Base-by-base conservation (phyloP, 2,329 filamentous ascomycete genomes). In the Lasiodiplodia sp. region DNA sequence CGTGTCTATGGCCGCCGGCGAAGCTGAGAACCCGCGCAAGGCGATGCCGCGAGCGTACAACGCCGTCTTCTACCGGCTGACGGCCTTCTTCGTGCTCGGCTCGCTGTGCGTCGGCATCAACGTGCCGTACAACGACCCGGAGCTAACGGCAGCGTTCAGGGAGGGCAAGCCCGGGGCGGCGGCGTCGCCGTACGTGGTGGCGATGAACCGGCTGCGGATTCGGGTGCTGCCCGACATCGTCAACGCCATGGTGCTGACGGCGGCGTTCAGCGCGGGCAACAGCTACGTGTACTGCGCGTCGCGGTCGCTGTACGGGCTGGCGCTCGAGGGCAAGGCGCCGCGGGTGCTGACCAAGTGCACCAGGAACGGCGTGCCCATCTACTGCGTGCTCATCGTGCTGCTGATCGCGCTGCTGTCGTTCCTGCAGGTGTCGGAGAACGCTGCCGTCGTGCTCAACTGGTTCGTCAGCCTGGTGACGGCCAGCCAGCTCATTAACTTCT, bases 211-310 rank as follows among this genome's bases (percentile, higher is more conserved):
- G 57, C 77, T 83, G 3, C 79, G 81, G 37, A 80, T 84, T 55
- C 71, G 72, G n/a, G 81, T 80, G 8, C 77, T 85, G n/a, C 83
- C 83, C 4, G 78, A 82, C 66, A 89, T 94, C 76, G 89, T 95
- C 83, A 95, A 95, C 78, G 91, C 88, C 18, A 89, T 93, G 10
- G 87, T 95, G 12, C 83, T 95, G 37, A 92, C 91, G 0, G 92
- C 91, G 3, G 92, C 94, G 6, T 88, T 93, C 73, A 92, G 91
- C 0, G 92, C 92, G 6, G 92, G 91, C 69, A 93, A 92, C 80
- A 91, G 91, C 18, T 92, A 92, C 80, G 86, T 94, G 69, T 91
- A 91, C 79, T 89, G 87, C 1, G 89, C 90, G 62, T 90, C 88
- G 53, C 88, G 91, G 74, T 87, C 92, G 21, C 82, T 94, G 11